Evolutionary conservation across 306 rosid species (phyloP), one percentile per base, ranked within the genome.

Genomic region (Pyrus communis): DNA sequence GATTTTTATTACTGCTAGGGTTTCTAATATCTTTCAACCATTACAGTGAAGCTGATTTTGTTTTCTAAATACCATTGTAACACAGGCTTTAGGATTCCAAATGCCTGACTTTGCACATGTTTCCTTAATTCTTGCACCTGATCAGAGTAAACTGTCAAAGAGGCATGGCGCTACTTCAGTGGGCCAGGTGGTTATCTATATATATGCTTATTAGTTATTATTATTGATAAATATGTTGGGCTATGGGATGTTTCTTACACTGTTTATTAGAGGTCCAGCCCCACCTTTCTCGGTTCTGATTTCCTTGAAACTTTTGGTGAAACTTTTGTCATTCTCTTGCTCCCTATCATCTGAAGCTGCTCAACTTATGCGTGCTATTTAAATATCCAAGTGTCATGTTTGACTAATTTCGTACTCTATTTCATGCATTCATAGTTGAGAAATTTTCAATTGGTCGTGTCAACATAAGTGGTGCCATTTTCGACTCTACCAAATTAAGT

Each of bases 151-250:
- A 84, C 86, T 95, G 79, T 95, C 99, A 58, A 95, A 95, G 87
- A 93, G 97, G 43, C 97, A 92, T 86, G 99, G 97, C 63, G 99
- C 99, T 35, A 95, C 97, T 74, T 95, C 99, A 67, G 99, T 92
- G 40, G 78, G 70, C 70, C 78, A 74, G 78, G 78, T 74, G 27
- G 38, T 57, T 25, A 73, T 73, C 28, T 22, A 13, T 55, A 22
- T 17, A 55, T 35, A 58, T 58, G 43, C 58, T 73, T 30, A 5
- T 52, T 3, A 9, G 10, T 51, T 3, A 1, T 59, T 61, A 2
- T 59, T 61, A 43, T 74, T 61, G 70, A 42, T 61, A 61, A 60
- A 43, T 17, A 72, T 33, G 35, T 35, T 57, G 25, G 25, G 40
- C 70, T 23, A 10, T 19, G 14, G 19, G 54, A 59, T 10, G 38